A percentile compares a stretch with the other conserved stretches of the same genome.
phyloP scores from a whole-genome alignment of 148 eudicot genomes.

The Bassia scoparia region DNA sequence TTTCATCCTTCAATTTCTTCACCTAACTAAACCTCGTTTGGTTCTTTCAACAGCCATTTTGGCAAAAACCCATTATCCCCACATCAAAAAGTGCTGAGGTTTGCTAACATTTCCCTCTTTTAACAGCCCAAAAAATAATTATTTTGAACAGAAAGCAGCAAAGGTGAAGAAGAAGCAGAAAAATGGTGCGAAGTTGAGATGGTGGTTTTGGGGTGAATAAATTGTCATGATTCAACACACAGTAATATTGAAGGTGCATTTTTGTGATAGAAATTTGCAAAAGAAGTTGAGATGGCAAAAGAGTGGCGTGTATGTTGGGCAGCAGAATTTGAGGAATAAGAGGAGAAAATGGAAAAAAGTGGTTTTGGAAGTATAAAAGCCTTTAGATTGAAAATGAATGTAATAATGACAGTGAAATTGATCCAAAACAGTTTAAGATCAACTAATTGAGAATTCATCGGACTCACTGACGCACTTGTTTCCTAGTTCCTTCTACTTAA shows the following conservation, averaged over 20 bases:
- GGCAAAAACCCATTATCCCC: constrained; percentile 14
- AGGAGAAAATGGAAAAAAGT: constrained; percentile 4
- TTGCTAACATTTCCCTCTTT: not conserved
- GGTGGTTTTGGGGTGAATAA: constrained; percentile 27
- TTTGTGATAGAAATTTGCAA: not conserved
- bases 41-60: not conserved
- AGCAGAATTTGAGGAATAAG: constrained; percentile 24
- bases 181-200: constrained; percentile 11
- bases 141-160: constrained; percentile 16
- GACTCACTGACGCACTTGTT: constrained; percentile 15
- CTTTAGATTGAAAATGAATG: not conserved
- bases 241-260: not conserved
- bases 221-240: constrained; percentile 24
- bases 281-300: constrained; percentile 15
- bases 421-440: constrained; percentile 18
- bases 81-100: constrained; percentile 7
- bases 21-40: not conserved
- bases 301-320: constrained; percentile 3
- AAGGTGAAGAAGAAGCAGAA: not conserved
- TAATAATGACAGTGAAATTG: constrained; percentile 29
- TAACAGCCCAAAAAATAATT: constrained; percentile 7
- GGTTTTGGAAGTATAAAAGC: not conserved
- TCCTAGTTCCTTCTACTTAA: constrained; percentile 3
- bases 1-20: constrained; percentile 23
- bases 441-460: constrained; percentile 23